Base-by-base conservation (phyloP, 306 rosid genomes). In the Glycine tomentella region DNA sequence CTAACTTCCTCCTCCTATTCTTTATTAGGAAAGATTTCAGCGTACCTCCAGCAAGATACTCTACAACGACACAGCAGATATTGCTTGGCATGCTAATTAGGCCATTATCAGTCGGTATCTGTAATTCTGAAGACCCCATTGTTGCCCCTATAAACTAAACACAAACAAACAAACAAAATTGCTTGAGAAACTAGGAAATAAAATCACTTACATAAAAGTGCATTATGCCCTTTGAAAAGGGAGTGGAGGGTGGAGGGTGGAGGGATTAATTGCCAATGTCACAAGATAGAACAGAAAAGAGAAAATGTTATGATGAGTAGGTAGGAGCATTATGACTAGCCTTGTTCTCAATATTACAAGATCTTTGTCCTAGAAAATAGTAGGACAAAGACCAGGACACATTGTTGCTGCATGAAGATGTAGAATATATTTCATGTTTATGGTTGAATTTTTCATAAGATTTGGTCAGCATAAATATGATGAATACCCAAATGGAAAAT, bases 121-220 rank as follows among this genome's bases (percentile, higher is more conserved):
- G 95, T 64, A 92, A 83, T 70, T 89, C 95, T 33, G 97, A 81
- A 15, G 95, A 87, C 31, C 97, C 95, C 90, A 91, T 91, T 61
- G 90, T 89, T 8, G 97, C 97, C 65, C 97, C 97, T 76, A 91
- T 88, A 76, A 92, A 92, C 97, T 92, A 86, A 74, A 76, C 72
- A 77, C 4, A 6, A 58, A 82, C 51, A 25, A 25, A 20, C 20
- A 25, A 52, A 61, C 72, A 64, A 66, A 8, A 45, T 40, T 31
- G 48, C 58, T 59, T 75, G 52, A 70, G 52, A 64, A 36, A 48
- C 31, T 13, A 14, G 51, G 69, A 63, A 25, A 33, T 61, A 83
- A 74, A 36, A 46, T n/a, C 33, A 59, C 15, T 9, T 38, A 25
- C 52, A 76, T n/a, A 74, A 5, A 68, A 66, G 31, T 50, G 69